Base-by-base conservation (phyloP, 352 stramenopile genomes). In the Phytophthora cryptogea region DNA sequence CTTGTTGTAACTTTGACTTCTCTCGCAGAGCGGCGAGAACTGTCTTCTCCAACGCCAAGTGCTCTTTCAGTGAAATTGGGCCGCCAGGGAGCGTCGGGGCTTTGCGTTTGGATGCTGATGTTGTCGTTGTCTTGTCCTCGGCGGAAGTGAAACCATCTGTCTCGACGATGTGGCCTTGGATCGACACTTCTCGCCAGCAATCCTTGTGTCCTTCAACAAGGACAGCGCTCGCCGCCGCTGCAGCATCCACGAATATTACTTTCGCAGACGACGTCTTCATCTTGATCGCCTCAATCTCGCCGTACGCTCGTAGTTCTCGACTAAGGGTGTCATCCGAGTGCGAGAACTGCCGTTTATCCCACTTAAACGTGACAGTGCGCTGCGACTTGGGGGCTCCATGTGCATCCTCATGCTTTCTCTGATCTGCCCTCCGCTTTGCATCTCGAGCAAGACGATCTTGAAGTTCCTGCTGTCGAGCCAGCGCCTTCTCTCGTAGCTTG, bases 311-410 rank as follows among this genome's bases (percentile, higher is more conserved):
- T 14, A 94, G 70, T 17, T 59, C 61, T 35, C 59, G 62, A 53
- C 64, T 88, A 26, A 94, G 75, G 27, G 83, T 90, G 23, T 92
- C 79, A 44, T 92, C 83, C 20, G 83, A 92, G 56, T 92, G 85
- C 13, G 85, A 92, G 16, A 66, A 65, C 48, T 80, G 69, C 26
- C 72, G 80, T 42, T 75, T 75, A 54, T 90, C 79, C 85, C 85
- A 94, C 48, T 90, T 90, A 37, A 94, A 64, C 4, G 73, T 87
- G n/a, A 94, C 78, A 4, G 81, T 91, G 9, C 85, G 79, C 47
- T 90, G 71, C 8, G 83, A 80, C 55, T 87, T 92, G 13, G 72
- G 58, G 11, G 56, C 67, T 37, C 55, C 45, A 6, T 48, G 37
- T 59, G 41, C 26, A 32, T 48, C 54, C n/a, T 71, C 60, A 3